Evolutionary conservation across 306 rosid species (phyloP).

Genomic region (Acacia melanoxylon): DNA sequence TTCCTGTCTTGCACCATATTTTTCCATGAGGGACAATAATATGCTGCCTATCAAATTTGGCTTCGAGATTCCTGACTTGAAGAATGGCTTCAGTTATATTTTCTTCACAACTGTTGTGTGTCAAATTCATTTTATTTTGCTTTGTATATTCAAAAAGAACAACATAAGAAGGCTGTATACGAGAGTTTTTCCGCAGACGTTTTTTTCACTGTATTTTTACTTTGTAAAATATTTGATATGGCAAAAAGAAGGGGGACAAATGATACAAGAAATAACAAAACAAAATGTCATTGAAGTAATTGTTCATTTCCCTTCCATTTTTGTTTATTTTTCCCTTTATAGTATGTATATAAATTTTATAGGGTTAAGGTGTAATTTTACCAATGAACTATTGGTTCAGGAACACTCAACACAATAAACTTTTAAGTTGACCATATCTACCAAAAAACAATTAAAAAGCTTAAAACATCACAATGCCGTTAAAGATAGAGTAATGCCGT

Average conservation of each 20-base stretch:
- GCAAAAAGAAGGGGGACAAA: background rate
- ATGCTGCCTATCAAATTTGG: slow-evolving; percentile 24
- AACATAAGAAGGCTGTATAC: slow-evolving; percentile 32
- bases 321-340: background rate
- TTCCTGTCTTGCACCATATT: slow-evolving; percentile 11
- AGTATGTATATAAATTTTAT: background rate
- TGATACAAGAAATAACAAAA: background rate
- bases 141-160: slow-evolving; percentile 32
- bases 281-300: background rate
- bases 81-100: slow-evolving; percentile 28
- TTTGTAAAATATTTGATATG: background rate
- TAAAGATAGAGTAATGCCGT: too few relatives aligned
- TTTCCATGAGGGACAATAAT: background rate
- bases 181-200: slow-evolving; percentile 24
- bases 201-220: slow-evolving; percentile 19
- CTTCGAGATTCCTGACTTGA: slow-evolving; percentile 19
- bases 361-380: too few relatives aligned
- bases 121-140: slow-evolving; percentile 34
- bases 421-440: too few relatives aligned
- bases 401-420: too few relatives aligned
- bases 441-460: too few relatives aligned
- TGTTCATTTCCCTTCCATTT: background rate
- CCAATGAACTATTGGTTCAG: too few relatives aligned
- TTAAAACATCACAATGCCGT: too few relatives aligned
- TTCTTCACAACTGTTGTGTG: slow-evolving; percentile 39